A percentile compares a stretch with the other conserved stretches of the same genome.
These are phyloP conservation scores for Verticillium nubilum DNA, from an alignment of 2,329 filamentous ascomycete species.

Conservation along the genomic window DNA sequence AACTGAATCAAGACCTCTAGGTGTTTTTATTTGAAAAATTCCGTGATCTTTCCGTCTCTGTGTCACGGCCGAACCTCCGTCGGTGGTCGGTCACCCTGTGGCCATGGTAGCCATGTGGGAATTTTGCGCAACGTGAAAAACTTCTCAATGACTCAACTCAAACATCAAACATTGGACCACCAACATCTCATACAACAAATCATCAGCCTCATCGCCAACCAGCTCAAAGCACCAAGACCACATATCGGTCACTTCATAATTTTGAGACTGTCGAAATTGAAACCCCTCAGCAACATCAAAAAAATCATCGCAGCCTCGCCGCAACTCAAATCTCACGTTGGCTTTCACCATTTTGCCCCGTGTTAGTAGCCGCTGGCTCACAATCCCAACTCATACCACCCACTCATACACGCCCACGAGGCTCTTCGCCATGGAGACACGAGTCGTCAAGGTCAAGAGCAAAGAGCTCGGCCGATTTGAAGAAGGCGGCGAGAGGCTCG, in stretches of 20 bases:
- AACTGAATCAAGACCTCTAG: too few species aligned
- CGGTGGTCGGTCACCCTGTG: background rate
- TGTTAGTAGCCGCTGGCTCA: conserved; percentile 8
- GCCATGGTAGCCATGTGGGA: background rate
- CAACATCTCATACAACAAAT: conserved; percentile 2
- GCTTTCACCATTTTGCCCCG: conserved; percentile 1
- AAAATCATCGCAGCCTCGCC: background rate
- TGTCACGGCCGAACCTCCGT: too few species aligned
- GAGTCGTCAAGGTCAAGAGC: conserved; percentile 28
- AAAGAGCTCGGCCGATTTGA: conserved; percentile 28
- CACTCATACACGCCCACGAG: background rate
- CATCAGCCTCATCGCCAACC: conserved; percentile 5
- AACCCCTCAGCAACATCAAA: background rate
- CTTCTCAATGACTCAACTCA: conserved; percentile 9
- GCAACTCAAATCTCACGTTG: conserved; percentile 1
- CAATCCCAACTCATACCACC: background rate
- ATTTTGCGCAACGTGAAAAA: background rate
- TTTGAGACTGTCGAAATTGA: background rate
- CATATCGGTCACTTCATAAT: too few species aligned
- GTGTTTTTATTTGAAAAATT: too few species aligned
- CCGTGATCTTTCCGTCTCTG: too few species aligned
- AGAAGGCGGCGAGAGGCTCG: conserved; percentile 24
- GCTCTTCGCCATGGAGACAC: conserved; percentile 29
- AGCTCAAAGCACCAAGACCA: too few species aligned
- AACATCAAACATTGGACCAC: background rate